These are phyloP conservation scores for Fragosphaeria purpurea DNA, from an alignment of 2,329 filamentous ascomycete species.

Conservation along the genomic window DNA sequence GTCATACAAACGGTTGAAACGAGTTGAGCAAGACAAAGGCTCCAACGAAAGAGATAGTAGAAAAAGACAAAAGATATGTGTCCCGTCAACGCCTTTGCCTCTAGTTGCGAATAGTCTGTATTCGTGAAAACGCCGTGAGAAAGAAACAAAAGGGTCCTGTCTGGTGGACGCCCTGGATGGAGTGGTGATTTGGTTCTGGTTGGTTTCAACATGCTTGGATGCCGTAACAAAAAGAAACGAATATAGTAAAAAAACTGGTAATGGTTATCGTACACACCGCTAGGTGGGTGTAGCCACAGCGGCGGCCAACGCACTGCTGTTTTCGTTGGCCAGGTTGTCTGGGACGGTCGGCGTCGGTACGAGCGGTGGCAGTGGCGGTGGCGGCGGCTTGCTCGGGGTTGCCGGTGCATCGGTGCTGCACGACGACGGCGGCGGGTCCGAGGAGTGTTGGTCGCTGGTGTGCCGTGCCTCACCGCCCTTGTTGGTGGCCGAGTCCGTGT, in stretches of 20 bases:
- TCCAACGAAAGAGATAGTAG: neutral
- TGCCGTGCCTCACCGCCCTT: neutral
- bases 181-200: neutral
- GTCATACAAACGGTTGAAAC: no score
- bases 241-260: no score
- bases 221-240: no score
- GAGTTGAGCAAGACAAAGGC: no score
- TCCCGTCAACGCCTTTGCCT: no score
- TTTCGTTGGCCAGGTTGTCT: neutral
- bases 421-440: no score
- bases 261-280: no score
- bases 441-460: no score
- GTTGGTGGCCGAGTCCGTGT: neutral
- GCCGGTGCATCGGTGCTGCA: neutral
- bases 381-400: neutral
- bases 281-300: no score
- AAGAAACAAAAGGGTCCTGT: slow-evolving; percentile 2
- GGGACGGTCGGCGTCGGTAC: neutral
- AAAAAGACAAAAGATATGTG: neutral
- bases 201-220: no score
- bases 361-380: neutral
- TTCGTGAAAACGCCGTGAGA: neutral
- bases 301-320: no score
- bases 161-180: neutral
- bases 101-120: no score